Conservation (phyloP, 495 filamentous ascomycete species). For the Parathielavia hyrcaniae region DNA sequence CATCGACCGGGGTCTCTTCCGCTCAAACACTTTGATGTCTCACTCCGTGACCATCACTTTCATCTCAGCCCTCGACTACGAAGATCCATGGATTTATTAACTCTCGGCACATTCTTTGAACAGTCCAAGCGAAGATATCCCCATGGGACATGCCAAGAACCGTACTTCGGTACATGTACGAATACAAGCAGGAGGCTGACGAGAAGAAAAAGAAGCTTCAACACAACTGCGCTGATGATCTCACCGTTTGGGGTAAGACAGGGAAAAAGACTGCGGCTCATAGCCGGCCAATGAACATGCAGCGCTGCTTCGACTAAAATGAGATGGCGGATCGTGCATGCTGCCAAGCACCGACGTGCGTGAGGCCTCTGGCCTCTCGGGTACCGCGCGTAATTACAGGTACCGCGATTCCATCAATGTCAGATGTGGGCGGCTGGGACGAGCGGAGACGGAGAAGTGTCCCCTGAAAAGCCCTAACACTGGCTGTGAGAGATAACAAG, state of each 20-base stretch:
- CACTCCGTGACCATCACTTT: not conserved
- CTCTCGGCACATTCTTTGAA: too few species aligned
- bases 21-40: not conserved
- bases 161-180: not conserved
- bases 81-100: too few species aligned
- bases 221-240: not conserved
- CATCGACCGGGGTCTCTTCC: not conserved
- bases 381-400: not conserved
- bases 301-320: conserved; percentile 8
- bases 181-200: not conserved
- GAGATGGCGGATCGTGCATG: conserved; percentile 11
- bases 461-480: too few species aligned
- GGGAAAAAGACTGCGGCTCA: not conserved
- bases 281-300: conserved; percentile 1
- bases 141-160: not conserved
- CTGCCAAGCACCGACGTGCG: not conserved
- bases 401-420: not conserved
- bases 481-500: too few species aligned
- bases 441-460: too few species aligned
- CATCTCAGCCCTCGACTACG: too few species aligned
- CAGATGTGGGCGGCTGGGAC: too few species aligned
- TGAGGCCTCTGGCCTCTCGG: conserved; percentile 11
- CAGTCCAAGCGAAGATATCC: conserved; percentile 9
- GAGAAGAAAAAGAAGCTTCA: not conserved
- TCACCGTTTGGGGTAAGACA: conserved; percentile 6